phyloP scores from a whole-genome alignment of 768 basidiomycete genomes.

The Phlebiopsis flavidoalba region DNA sequence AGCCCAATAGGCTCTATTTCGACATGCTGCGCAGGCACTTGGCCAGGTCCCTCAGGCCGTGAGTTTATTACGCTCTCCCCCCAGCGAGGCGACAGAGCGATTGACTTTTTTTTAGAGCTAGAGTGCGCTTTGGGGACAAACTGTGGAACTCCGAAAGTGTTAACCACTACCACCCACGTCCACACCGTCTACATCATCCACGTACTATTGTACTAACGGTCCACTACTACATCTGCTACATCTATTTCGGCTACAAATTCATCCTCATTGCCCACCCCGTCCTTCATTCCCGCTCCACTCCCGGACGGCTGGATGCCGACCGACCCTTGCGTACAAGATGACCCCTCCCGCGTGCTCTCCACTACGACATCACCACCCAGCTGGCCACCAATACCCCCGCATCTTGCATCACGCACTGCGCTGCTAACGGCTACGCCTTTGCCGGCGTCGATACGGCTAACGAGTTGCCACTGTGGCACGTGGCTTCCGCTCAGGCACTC shows the following conservation, averaged over 20 bases:
- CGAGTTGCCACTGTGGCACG: conserved; percentile 13
- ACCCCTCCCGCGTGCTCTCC: conserved; percentile 13
- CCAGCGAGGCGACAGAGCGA: not conserved
- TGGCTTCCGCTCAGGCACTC: conserved; percentile 9
- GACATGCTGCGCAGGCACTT: conserved; percentile 4
- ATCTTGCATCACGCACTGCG: not conserved
- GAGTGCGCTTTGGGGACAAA: conserved; percentile 8
- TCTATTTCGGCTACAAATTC: not conserved
- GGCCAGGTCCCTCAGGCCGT: conserved; percentile 4
- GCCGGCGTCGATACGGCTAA: conserved; percentile 10
- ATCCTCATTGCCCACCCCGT: not conserved
- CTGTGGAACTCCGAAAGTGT: not conserved
- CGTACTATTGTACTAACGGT: too few relatives aligned
- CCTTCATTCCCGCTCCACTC: conserved; percentile 4
- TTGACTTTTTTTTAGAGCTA: not conserved
- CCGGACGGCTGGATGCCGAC: conserved; percentile 16
- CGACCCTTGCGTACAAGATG: conserved; percentile 15
- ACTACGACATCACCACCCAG: conserved; percentile 12
- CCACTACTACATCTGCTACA: too few relatives aligned
- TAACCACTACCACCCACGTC: not conserved
- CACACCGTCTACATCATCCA: not conserved
- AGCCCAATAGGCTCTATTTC: not conserved
- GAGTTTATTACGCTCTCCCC: not conserved
- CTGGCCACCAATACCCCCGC: conserved; percentile 9
- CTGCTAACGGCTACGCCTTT: not conserved